Conservation (phyloP, 768 basidiomycete genomes). For the Exsudoporus frostii region DNA sequence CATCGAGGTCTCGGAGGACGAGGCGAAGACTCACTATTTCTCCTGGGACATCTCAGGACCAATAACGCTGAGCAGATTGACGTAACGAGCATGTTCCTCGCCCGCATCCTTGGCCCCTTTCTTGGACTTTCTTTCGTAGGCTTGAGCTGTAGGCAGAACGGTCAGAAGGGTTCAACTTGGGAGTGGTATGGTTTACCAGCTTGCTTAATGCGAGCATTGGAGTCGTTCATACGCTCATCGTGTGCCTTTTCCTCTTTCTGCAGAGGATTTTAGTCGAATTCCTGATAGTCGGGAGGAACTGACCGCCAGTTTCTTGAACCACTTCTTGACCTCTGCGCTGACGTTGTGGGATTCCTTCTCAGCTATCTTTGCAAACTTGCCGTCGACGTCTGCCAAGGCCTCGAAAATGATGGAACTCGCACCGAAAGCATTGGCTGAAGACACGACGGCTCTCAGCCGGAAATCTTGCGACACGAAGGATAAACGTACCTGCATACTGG, state of each 20-base stretch:
- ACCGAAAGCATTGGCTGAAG: slow-evolving; percentile 62
- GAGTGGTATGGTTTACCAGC: slow-evolving; percentile 44
- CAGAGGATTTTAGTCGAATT: not conserved
- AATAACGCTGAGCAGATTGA: slow-evolving; percentile 64
- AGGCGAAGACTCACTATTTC: slow-evolving; percentile 56
- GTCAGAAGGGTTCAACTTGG: slow-evolving; percentile 2
- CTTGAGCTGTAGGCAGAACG: slow-evolving; percentile 45
- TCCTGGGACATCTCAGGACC: slow-evolving; percentile 79
- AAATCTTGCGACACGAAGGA: not conserved
- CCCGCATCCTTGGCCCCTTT: slow-evolving; percentile 61
- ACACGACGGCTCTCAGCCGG: not conserved
- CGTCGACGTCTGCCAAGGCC: slow-evolving; percentile 62
- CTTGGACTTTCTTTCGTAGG: slow-evolving; percentile 79
- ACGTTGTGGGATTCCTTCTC: slow-evolving; percentile 70
- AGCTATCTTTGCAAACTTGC: slow-evolving; percentile 69
- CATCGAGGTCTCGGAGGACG: not conserved
- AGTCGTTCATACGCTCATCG: slow-evolving; percentile 63
- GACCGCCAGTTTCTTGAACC: slow-evolving; percentile 83
- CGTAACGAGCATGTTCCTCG: slow-evolving; percentile 77
- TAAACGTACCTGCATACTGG: slow-evolving; percentile 57
- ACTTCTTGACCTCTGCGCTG: slow-evolving; percentile 72
- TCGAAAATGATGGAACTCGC: slow-evolving; percentile 68
- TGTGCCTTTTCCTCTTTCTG: slow-evolving; percentile 82
- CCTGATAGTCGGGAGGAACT: slow-evolving; percentile 22
- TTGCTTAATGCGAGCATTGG: slow-evolving; percentile 74